Evolutionary conservation across 2,329 filamentous ascomycete genomes (phyloP).

Genomic region (Colletotrichum sp.): DNA sequence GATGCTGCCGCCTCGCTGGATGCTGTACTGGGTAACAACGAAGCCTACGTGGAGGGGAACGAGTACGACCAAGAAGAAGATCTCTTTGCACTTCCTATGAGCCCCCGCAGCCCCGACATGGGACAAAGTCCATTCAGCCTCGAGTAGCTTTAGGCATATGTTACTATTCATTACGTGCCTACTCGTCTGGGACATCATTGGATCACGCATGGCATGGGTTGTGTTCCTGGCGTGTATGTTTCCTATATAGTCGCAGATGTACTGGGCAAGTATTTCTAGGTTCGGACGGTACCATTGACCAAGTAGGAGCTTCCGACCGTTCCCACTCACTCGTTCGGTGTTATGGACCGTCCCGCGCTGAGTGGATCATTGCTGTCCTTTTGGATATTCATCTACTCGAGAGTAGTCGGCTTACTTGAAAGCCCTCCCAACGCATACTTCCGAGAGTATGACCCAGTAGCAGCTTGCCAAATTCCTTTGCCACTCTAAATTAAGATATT

Average conservation of each 20-base stretch:
- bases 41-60: constrained; percentile 29
- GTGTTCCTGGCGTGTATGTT: neutral
- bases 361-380: neutral
- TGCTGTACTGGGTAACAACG: constrained; percentile 40
- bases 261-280: neutral
- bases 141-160: neutral
- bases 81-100: constrained; percentile 86
- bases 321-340: neutral
- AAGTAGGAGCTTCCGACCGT: neutral
- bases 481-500: neutral
- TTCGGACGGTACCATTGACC: neutral
- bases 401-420: neutral
- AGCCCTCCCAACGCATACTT: neutral
- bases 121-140: constrained; percentile 80
- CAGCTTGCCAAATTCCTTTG: neutral
- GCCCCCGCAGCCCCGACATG: constrained; percentile 85
- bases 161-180: neutral
- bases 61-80: constrained; percentile 73
- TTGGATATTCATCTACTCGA: neutral
- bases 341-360: neutral
- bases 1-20: constrained; percentile 40
- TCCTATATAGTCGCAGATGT: neutral
- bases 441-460: neutral
- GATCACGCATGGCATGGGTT: neutral
- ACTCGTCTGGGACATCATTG: neutral